A percentile compares a stretch with the other conserved stretches of the same genome.
Conservation (phyloP, 176 grass and related monocot genomes). For the Tuctoria greenei region DNA sequence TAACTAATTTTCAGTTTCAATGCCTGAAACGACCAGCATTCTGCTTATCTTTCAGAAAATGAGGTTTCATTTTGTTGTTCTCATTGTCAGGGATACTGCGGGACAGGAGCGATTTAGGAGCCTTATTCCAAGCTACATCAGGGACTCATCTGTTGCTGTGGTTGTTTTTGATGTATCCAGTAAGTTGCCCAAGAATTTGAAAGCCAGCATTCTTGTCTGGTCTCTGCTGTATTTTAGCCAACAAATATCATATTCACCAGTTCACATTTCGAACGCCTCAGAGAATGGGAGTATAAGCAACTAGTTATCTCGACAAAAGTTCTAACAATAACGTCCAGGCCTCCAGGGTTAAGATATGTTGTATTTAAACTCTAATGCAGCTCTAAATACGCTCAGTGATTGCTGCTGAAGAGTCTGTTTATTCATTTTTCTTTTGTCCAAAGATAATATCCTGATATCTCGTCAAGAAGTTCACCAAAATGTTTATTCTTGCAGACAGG, state of each 20-base stretch:
- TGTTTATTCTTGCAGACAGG: neutral
- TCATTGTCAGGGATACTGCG: conserved; percentile 65
- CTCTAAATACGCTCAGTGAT: neutral
- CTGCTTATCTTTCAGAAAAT: neutral
- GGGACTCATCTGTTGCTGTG: conserved; percentile 48
- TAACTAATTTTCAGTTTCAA: neutral
- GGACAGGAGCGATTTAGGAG: conserved; percentile 79
- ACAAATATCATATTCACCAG: neutral
- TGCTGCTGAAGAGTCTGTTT: neutral
- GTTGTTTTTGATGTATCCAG: conserved; percentile 32
- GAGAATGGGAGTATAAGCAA: neutral
- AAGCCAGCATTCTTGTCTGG: conserved; percentile 24
- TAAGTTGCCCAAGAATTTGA: conserved; percentile 29
- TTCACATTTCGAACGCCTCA: neutral
- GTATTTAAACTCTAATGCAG: neutral
- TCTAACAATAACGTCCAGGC: neutral
- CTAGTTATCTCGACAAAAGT: neutral
- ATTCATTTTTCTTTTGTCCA: neutral
- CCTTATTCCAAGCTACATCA: conserved; percentile 75
- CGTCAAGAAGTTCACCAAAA: neutral
- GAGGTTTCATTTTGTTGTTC: neutral
- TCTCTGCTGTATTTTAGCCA: neutral
- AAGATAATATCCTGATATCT: neutral
- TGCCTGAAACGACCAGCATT: neutral
- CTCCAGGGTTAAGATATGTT: neutral